Percentiles rank a stretch among this genome's conserved stretches.
Evolutionary conservation across 352 stramenopile species (phyloP).

Genomic region (Globisporangium cylindrosporum): DNA sequence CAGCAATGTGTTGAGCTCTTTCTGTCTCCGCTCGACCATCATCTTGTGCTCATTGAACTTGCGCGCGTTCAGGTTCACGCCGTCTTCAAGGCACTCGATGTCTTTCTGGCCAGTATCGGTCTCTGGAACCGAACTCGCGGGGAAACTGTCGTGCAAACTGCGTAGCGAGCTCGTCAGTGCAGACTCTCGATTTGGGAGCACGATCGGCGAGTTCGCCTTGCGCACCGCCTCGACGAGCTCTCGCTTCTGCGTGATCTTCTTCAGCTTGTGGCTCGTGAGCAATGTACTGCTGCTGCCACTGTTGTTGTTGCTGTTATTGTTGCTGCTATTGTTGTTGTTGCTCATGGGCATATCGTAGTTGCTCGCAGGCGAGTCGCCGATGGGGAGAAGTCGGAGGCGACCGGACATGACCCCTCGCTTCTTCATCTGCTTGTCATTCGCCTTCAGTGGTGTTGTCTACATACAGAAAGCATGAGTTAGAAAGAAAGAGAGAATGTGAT

Average conservation of each 20-base stretch:
- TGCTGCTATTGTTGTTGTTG: slow-evolving; percentile 29
- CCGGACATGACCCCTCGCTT: slow-evolving; percentile 44
- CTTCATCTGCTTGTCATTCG: slow-evolving; percentile 39
- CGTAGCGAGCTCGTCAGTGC: slow-evolving; percentile 25
- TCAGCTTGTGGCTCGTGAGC: slow-evolving; percentile 39
- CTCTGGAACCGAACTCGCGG: slow-evolving; percentile 25
- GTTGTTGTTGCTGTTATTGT: slow-evolving; percentile 2
- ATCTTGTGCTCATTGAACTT: slow-evolving; percentile 85
- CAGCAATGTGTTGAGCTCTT: slow-evolving; percentile 60
- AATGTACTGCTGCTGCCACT: slow-evolving; percentile 22
- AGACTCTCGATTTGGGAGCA: slow-evolving; percentile 46
- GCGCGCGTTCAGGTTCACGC: slow-evolving; percentile 61
- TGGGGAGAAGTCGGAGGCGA: slow-evolving; percentile 46
- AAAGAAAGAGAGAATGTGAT: too few species aligned
- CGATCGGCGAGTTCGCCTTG: slow-evolving; percentile 66
- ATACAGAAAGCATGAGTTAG: neutral
- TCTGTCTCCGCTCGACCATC: slow-evolving; percentile 53
- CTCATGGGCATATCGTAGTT: slow-evolving; percentile 25
- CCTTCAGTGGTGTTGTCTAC: slow-evolving; percentile 30
- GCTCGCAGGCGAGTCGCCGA: slow-evolving; percentile 33
- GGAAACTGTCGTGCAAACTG: slow-evolving; percentile 22
- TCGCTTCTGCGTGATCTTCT: slow-evolving; percentile 74
- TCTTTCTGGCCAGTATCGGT: slow-evolving; percentile 48
- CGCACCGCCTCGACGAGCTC: slow-evolving; percentile 77
- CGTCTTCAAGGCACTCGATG: slow-evolving; percentile 65